Conservation (phyloP, 495 filamentous ascomycete species). For the Penicillium ucsense region DNA sequence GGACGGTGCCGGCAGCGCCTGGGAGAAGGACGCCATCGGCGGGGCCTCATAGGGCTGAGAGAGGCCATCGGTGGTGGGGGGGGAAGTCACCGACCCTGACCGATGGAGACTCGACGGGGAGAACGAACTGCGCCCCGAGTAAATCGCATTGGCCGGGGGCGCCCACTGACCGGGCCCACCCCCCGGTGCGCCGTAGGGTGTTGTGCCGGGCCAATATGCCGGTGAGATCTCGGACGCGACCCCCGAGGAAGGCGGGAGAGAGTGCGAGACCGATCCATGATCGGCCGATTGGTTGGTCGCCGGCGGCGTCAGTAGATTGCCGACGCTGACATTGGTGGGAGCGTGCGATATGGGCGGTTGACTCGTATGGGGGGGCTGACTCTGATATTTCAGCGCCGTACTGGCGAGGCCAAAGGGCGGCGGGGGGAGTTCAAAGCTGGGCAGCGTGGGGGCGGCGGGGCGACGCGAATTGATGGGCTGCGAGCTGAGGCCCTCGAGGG, state of each 20-base stretch:
- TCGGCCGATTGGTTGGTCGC: constrained; percentile 53
- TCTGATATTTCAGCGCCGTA: constrained; percentile 31
- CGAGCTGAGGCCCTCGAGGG: constrained; percentile 30
- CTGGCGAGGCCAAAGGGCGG: constrained; percentile 28
- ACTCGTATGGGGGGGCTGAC: constrained; percentile 18
- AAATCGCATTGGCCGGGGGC: constrained; percentile 28
- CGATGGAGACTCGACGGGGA: constrained; percentile 44
- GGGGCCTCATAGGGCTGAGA: constrained; percentile 53
- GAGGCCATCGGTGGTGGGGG: constrained; percentile 35
- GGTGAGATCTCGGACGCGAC: constrained; percentile 38
- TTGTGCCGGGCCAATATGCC: constrained; percentile 39
- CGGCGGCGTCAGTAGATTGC: constrained; percentile 54
- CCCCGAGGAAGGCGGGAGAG: constrained; percentile 35
- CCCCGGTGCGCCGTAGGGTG: constrained; percentile 40
- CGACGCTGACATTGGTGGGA: constrained; percentile 43
- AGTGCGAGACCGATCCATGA: constrained; percentile 37
- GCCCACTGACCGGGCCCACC: constrained; percentile 27
- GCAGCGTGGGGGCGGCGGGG: constrained; percentile 49
- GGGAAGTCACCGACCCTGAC: constrained; percentile 38
- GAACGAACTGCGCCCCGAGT: constrained; percentile 41
- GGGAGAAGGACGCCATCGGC: constrained; percentile 46
- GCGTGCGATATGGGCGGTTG: constrained; percentile 26
- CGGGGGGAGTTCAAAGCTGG: constrained; percentile 53
- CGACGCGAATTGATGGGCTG: constrained; percentile 49
- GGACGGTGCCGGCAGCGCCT: constrained; percentile 39